Percentiles rank a stretch among this genome's conserved stretches.
Conservation (phyloP, 2,329 filamentous ascomycete species). For the Fusarium sp. region DNA sequence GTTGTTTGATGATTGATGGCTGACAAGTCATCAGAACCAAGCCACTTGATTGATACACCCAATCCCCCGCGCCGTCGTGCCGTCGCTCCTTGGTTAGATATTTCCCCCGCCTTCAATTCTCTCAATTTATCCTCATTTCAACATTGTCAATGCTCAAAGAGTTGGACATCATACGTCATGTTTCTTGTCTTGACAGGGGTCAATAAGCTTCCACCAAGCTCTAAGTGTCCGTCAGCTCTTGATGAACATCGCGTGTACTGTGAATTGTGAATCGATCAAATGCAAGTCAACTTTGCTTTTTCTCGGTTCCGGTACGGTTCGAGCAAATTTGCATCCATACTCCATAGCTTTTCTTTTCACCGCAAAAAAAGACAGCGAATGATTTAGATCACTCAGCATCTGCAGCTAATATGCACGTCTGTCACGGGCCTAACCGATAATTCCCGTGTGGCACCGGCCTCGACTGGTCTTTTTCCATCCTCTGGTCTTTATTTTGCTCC, state of each 20-base stretch:
- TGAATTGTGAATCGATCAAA: background rate
- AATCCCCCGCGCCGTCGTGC: conserved; percentile 21
- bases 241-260: background rate
- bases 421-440: conserved; percentile 26
- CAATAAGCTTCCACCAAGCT: conserved; percentile 31
- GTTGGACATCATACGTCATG: conserved; percentile 30
- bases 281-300: background rate
- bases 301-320: background rate
- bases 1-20: background rate
- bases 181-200: conserved; percentile 17
- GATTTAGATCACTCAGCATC: conserved; percentile 1
- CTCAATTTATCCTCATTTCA: conserved; percentile 4
- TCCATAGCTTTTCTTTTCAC: conserved; percentile 30
- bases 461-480: conserved; percentile 7
- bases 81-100: conserved; percentile 14
- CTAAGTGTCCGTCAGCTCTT: conserved; percentile 21
- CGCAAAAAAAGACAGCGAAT: conserved; percentile 23
- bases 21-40: conserved; percentile 9
- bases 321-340: background rate
- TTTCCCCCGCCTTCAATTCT: background rate
- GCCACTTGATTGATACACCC: conserved; percentile 7
- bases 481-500: background rate
- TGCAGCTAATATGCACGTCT: conserved; percentile 29
- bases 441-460: conserved; percentile 19
- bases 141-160: background rate